Percentiles rank a stretch among this genome's conserved stretches.
Evolutionary conservation across 140 eudicot genomes (phyloP).

Genomic region (Senecio squalidus): DNA sequence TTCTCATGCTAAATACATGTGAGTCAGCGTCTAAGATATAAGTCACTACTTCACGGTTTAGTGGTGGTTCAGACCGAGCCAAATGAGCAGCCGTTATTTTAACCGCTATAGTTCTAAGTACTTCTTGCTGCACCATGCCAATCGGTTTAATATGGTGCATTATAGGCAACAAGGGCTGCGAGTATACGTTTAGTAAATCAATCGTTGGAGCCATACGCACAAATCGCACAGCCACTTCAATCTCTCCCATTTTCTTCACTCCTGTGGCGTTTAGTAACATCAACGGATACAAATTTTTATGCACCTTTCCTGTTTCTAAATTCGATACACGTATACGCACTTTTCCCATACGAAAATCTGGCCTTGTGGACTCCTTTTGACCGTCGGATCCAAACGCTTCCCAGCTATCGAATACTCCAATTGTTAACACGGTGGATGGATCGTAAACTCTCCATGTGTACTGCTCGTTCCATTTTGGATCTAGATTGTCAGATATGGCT

Average conservation of each 20-base stretch:
- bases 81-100: conserved; percentile 68
- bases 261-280: conserved; percentile 53
- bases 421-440: conserved; percentile 76
- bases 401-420: conserved; percentile 80
- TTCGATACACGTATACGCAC: conserved; percentile 79
- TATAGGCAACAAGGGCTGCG: conserved; percentile 69
- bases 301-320: conserved; percentile 56
- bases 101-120: conserved; percentile 54
- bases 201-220: conserved; percentile 54
- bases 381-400: conserved; percentile 46
- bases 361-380: conserved; percentile 40
- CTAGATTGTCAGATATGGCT: conserved; percentile 60
- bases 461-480: conserved; percentile 93
- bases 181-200: conserved; percentile 70
- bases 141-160: conserved; percentile 96
- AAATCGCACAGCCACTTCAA: conserved; percentile 77
- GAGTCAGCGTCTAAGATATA: conserved; percentile 80
- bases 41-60: conserved; percentile 72
- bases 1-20: conserved; percentile 83
- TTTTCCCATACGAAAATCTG: conserved; percentile 79
- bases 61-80: conserved; percentile 87
- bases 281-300: conserved; percentile 54
- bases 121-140: conserved; percentile 71
- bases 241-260: conserved; percentile 84
- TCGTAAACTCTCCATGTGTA: conserved; percentile 96